Evolutionary conservation across 2,329 filamentous ascomycete genomes (phyloP), one percentile per base, ranked within the genome.

Genomic region (Exophiala calicioides): DNA sequence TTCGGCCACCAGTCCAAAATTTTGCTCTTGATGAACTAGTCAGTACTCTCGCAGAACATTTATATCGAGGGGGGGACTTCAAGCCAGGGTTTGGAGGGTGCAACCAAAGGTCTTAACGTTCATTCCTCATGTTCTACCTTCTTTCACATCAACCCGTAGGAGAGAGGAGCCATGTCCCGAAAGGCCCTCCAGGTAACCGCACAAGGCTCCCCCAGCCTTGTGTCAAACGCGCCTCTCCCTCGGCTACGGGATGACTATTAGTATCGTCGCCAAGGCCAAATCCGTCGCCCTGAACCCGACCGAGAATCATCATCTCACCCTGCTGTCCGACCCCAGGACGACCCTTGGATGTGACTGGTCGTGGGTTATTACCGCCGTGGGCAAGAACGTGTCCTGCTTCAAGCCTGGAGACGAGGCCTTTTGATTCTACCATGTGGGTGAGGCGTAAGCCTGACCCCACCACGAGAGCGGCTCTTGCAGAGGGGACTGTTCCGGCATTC

Each of bases 261-360:
- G n/a, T 55, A 65, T 80, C 18, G 68, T 78, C 10, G 70, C 79
- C 50, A 78, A 76, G 58, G 74, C 70, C 3, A 66, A 67, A 8
- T 68, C 68, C 4, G 69, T 78, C 1, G 78, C 74, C 3, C 58
- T 80, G 37, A 80, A 80, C 56, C 77, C 78, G 1, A 76, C 74
- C 0, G 30, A 33, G 8, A 77, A 80, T 58, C 78, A 78, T 54
- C 69, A 73, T 48, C 58, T 76, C 34, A 64, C 65, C 2, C 26
- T 18, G 5, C n/a, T 33, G 15, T 13, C 20, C n/a, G 13, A 13
- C 5, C 27, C 39, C 6, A 27, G 39, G 5, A 27, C 18, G 6
- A 32, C 59, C 0, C 49, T 65, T 1, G 62, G 62, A 3, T 65
- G 57, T 43, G 62, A 65, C 39, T 65, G 60, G 33, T 59, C 62